These are phyloP conservation scores for Cutaneotrichosporon daszewskae DNA, from an alignment of 1,284 basidiomycete genomes.

Conservation along the genomic window DNA sequence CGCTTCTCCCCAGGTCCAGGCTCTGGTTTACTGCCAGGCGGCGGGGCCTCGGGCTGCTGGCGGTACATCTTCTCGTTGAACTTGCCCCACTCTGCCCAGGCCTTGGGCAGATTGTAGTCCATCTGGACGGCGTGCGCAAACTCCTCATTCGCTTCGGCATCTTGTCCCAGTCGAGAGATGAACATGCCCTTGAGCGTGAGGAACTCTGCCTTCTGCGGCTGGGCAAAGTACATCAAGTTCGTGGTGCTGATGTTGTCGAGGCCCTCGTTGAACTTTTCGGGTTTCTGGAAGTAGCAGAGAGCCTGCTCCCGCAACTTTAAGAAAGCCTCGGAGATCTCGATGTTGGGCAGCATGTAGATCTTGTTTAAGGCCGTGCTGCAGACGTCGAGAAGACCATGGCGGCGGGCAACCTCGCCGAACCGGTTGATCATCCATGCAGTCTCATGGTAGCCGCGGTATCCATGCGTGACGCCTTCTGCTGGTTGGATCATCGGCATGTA, in stretches of 20 bases:
- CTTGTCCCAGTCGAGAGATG: slow-evolving; percentile 77
- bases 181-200: slow-evolving; percentile 99
- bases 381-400: slow-evolving; percentile 93
- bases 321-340: slow-evolving; percentile 99
- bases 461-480: slow-evolving; percentile 62
- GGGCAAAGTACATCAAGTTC: slow-evolving; percentile 97
- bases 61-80: slow-evolving; percentile 88
- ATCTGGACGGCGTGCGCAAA: slow-evolving; percentile 95
- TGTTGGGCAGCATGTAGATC: slow-evolving; percentile 98
- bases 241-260: slow-evolving; percentile 99
- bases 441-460: slow-evolving; percentile 98
- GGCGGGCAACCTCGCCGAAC: slow-evolving; percentile 98
- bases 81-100: slow-evolving; percentile 98
- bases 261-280: slow-evolving; percentile 86
- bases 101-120: slow-evolving; percentile 91
- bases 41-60: slow-evolving; percentile 39
- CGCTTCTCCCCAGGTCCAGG: slow-evolving; percentile 58
- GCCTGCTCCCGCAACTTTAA: slow-evolving; percentile 98
- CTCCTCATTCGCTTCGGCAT: slow-evolving; percentile 85
- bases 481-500: slow-evolving; percentile 82
- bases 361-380: slow-evolving; percentile 93
- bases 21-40: slow-evolving; percentile 32
- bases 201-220: slow-evolving; percentile 94
- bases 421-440: slow-evolving; percentile 99
- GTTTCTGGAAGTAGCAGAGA: slow-evolving; percentile 96